phyloP scores from a whole-genome alignment of 768 basidiomycete genomes.

The Podaxis sp. region DNA sequence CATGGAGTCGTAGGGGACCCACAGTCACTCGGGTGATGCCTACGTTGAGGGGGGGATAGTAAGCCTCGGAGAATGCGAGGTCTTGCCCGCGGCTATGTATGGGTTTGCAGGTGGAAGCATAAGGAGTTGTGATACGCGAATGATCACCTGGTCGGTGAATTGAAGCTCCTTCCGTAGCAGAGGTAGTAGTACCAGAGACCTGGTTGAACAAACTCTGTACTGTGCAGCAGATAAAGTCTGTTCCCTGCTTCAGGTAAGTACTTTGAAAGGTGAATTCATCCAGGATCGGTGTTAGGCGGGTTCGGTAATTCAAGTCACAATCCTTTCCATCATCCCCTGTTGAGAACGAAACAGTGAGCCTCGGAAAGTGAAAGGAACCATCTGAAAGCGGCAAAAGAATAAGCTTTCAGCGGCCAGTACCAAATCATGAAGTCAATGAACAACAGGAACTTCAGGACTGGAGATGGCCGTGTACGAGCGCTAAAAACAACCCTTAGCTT shows the following conservation, averaged over 20 bases:
- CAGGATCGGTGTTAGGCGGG: too few relatives aligned
- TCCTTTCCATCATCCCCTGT: too few relatives aligned
- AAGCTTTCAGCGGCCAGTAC: too few relatives aligned
- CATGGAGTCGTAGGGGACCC: not conserved
- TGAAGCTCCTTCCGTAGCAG: not conserved
- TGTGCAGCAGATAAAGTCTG: not conserved
- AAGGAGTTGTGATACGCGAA: not conserved
- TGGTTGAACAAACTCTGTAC: not conserved
- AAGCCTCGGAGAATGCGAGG: conserved; percentile 6
- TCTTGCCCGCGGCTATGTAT: not conserved
- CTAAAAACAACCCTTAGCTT: too few relatives aligned
- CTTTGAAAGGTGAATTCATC: too few relatives aligned
- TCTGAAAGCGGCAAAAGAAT: too few relatives aligned
- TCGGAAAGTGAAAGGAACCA: too few relatives aligned
- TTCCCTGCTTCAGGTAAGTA: not conserved
- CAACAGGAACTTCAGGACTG: too few relatives aligned
- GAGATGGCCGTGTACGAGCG: too few relatives aligned
- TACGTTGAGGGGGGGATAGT: not conserved
- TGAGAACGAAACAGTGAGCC: too few relatives aligned
- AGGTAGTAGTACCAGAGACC: not conserved
- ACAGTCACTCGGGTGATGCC: not conserved
- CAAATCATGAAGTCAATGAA: too few relatives aligned
- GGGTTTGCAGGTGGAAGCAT: not conserved
- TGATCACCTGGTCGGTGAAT: not conserved
- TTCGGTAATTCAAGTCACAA: too few relatives aligned